These are phyloP conservation scores for Phialophora tarda DNA, from an alignment of 2,329 filamentous ascomycete species.

Conservation along the genomic window DNA sequence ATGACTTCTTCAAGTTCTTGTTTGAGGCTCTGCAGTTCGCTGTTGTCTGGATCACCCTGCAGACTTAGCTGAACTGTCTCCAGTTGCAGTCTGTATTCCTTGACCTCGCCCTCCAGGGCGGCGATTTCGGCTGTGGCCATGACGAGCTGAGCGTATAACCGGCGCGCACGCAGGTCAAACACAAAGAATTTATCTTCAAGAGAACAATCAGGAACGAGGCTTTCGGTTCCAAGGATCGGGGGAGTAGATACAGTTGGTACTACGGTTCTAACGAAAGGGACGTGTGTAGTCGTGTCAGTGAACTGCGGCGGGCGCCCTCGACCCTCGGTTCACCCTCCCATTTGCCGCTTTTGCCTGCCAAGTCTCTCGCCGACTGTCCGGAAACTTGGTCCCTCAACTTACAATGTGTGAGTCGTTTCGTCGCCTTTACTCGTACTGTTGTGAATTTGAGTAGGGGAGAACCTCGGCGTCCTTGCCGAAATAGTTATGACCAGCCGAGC, in stretches of 20 bases:
- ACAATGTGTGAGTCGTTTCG: not conserved
- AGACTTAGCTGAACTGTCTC: constrained; percentile 77
- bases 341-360: not conserved
- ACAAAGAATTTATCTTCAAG: not conserved
- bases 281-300: not conserved
- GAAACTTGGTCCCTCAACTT: not conserved
- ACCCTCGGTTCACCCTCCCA: not conserved
- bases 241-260: not conserved
- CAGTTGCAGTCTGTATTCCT: constrained; percentile 71
- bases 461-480: not conserved
- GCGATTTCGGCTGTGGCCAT: constrained; percentile 45
- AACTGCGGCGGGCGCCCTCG: not conserved
- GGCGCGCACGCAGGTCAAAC: not conserved
- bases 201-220: not conserved
- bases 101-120: constrained; percentile 57
- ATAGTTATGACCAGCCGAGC: not conserved
- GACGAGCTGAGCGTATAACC: not conserved
- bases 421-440: not conserved
- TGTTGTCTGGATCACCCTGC: constrained; percentile 78
- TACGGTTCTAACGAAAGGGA: not conserved
- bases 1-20: constrained; percentile 83
- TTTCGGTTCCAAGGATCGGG: not conserved
- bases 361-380: not conserved
- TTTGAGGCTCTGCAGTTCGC: constrained; percentile 76
- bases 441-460: not conserved